Evolutionary conservation across 768 basidiomycete genomes (phyloP), one percentile per base, ranked within the genome.

Genomic region (Collybia nuda): DNA sequence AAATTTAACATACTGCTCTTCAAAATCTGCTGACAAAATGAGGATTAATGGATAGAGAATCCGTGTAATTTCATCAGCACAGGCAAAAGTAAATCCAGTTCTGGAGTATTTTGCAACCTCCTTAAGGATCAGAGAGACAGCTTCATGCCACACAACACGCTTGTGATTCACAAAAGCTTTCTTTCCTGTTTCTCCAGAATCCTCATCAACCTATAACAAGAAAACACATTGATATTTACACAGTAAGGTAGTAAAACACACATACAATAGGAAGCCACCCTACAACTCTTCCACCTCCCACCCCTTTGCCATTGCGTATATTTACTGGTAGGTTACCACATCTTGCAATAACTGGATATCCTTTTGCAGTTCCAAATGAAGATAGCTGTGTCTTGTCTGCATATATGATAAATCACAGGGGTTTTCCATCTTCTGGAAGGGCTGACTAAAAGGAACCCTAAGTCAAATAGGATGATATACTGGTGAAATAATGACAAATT

Each of bases 191-290:
- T 67, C 58, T 0, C n/a, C n/a, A n/a, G n/a, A n/a, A n/a, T 50
- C 37, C 0, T 49, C 50, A n/a, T n/a, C n/a, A n/a, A n/a, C n/a
- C n/a, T n/a, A n/a, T n/a, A n/a, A n/a, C n/a, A n/a, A n/a, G n/a
- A n/a, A n/a, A n/a, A n/a, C n/a, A n/a, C n/a, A n/a, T n/a, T n/a
- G n/a, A n/a, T n/a, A n/a, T n/a, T n/a, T n/a, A n/a, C n/a, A n/a
- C n/a, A n/a, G n/a, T n/a, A n/a, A n/a, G n/a, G n/a, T n/a, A 11
- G 17, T 38, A n/a, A 49, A 46, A n/a, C 28, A 53, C 62, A 17
- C n/a, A n/a, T 58, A 72, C 69, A 38, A 73, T 62, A 12, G 69
- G 71, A 21, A 72, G 56, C 64, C 61, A 70, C 0, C 72, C 73
- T 44, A 73, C 72, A 21, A 72, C 46, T n/a, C 56, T 57, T 2